These are phyloP conservation scores for Cryptococcus sp. DNA, from an alignment of 1,284 basidiomycete species.

Conservation along the genomic window DNA sequence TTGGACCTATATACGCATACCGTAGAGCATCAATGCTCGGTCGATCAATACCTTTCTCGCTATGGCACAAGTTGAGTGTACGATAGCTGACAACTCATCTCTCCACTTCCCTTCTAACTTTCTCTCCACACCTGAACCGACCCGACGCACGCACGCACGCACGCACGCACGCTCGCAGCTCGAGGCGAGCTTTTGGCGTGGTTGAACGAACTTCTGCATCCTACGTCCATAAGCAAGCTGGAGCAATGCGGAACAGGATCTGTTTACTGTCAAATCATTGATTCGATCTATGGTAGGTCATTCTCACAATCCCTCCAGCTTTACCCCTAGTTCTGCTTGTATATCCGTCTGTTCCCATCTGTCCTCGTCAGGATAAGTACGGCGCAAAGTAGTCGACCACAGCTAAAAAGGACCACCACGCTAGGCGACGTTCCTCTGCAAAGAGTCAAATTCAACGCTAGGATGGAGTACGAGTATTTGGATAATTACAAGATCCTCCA, in stretches of 20 bases:
- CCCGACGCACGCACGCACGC: not conserved
- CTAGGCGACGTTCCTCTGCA: constrained; percentile 81
- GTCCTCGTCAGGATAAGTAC: too few species aligned
- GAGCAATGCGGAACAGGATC: constrained; percentile 91
- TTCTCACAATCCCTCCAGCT: not conserved
- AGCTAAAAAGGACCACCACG: not conserved
- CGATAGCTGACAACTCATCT: not conserved
- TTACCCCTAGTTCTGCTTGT: too few species aligned
- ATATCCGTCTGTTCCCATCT: too few species aligned
- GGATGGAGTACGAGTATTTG: constrained; percentile 93
- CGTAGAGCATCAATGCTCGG: too few species aligned
- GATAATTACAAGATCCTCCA: constrained; percentile 95
- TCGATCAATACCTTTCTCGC: too few species aligned
- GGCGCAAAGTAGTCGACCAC: not conserved
- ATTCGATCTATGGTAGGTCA: constrained; percentile 13
- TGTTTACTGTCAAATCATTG: constrained; percentile 74
- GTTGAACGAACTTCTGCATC: constrained; percentile 88
- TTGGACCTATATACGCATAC: not conserved
- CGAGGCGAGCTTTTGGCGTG: constrained; percentile 86
- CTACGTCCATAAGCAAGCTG: constrained; percentile 79
- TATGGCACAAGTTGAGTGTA: too few species aligned
- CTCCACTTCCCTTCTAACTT: not conserved
- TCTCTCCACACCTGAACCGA: not conserved
- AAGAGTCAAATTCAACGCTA: constrained; percentile 88
- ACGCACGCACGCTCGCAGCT: constrained; percentile 27